A percentile compares a stretch with the other conserved stretches of the same genome.
These are phyloP conservation scores for Colletotrichum lentis DNA, from an alignment of 2,329 filamentous ascomycete genomes.

Conservation along the genomic window DNA sequence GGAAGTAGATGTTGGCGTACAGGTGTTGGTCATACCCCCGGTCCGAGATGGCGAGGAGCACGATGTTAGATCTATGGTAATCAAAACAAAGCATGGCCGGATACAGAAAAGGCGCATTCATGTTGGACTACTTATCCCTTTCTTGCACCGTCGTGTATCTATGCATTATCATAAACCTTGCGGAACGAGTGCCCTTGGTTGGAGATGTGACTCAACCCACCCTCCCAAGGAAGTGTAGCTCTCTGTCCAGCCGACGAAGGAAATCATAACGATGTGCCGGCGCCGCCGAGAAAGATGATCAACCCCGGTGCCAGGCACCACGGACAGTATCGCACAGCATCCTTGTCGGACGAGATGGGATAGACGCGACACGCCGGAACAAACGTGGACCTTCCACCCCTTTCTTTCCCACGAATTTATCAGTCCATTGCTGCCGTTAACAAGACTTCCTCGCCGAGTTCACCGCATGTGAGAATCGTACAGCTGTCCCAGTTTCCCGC, in stretches of 20 bases:
- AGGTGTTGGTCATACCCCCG: constrained; percentile 25
- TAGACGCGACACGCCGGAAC: constrained; percentile 9
- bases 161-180: constrained; percentile 19
- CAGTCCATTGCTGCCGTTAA: background rate
- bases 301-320: constrained; percentile 7
- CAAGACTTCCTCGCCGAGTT: background rate
- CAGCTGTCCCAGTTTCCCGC: constrained; percentile 15
- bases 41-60: constrained; percentile 19
- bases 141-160: background rate
- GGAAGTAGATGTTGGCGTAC: constrained; percentile 53
- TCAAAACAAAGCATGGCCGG: constrained; percentile 28
- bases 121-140: background rate
- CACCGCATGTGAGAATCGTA: constrained; percentile 30
- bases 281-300: background rate
- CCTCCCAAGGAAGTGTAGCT: constrained; percentile 10
- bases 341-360: background rate
- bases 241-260: constrained; percentile 21
- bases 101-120: constrained; percentile 13
- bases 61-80: constrained; percentile 20
- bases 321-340: constrained; percentile 26
- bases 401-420: constrained; percentile 4
- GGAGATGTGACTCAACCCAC: constrained; percentile 6
- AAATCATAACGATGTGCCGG: constrained; percentile 27
- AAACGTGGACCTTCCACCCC: constrained; percentile 10
- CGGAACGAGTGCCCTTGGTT: background rate